Evolutionary conservation across 169 alveolate genomes (phyloP), one percentile per base, ranked within the genome.

Genomic region (Theileria annulata): DNA sequence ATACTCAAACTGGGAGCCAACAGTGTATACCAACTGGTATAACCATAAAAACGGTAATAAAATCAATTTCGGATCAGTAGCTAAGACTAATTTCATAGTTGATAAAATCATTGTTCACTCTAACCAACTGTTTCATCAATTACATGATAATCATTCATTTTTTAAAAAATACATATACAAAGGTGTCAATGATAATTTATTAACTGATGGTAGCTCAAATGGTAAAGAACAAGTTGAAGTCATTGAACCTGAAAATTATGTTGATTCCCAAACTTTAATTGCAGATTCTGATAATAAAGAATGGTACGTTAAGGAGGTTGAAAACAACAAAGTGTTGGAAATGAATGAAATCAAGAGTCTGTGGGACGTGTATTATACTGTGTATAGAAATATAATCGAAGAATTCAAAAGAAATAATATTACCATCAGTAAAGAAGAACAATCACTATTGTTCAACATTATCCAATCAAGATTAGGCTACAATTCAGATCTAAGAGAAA

Each of bases 1-100:
- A 3, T 84, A 80, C 59, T 92, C 89, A 48, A 87, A 83, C 72
- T 90, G 94, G 94, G 94, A 90, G 63, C 84, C 92, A 27, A 90
- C 94, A 0, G 71, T 90, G 49, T 90, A 90, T 63, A 77, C 93
- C 0, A 54, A 79, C 42, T 90, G 94, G 94, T 87, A 87, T 37
- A 74, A 82, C 49, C 87, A 90, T 51, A 79, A 73, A 37, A 76
- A 62, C 31, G 92, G 94, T 10, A 79, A 62, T 64, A 60, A 70
- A 67, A 80, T 89, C 12, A 66, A 78, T 27, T 70, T 80, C 25
- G 69, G 79, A 48, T 80, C 79, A 58, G 88, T 89, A 19, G 78
- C 82, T 17, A 86, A 82, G 79, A 83, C 82, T n/a, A 89, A 89
- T 72, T 82, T 85, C 80, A 70, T 89, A 3, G 86, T 87, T 54